Evolutionary conservation across 1,139 yeast species (phyloP).

Genomic region (Geotrichum histeridarum): DNA sequence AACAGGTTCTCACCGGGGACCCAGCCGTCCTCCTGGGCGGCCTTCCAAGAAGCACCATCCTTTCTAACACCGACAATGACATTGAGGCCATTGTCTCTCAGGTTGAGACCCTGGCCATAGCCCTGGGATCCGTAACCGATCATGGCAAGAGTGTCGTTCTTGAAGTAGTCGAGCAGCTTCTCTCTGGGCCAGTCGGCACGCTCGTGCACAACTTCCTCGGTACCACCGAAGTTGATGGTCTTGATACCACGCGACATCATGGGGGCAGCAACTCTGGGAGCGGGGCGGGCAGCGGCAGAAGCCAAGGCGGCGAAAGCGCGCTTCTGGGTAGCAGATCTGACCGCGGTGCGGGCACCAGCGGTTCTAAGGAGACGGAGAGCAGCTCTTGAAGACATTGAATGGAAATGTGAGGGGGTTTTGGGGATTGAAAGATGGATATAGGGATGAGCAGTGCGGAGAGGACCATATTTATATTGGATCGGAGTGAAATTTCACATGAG

Average conservation of each 20-base stretch:
- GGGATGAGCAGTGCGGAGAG: background rate
- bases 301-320: conserved; percentile 26
- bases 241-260: conserved; percentile 69
- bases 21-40: conserved; percentile 99
- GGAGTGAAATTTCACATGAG: conserved; percentile 5
- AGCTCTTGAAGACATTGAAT: conserved; percentile 31
- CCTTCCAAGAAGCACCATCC: conserved; percentile 99
- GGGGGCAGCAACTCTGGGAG: conserved; percentile 25
- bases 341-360: conserved; percentile 30
- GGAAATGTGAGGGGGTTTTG: background rate
- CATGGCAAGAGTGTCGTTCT: conserved; percentile 93
- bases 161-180: conserved; percentile 91
- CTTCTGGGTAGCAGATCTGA: conserved; percentile 29
- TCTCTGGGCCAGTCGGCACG: conserved; percentile 99
- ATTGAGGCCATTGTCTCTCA: conserved; percentile 97
- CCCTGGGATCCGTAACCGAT: conserved; percentile 99
- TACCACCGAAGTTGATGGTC: conserved; percentile 95
- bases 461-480: background rate
- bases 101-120: conserved; percentile 98
- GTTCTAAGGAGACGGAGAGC: conserved; percentile 32
- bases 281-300: conserved; percentile 22
- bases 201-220: conserved; percentile 92
- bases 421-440: background rate
- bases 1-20: conserved; percentile 98
- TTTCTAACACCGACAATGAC: conserved; percentile 98